These are phyloP conservation scores for Epichloe gansuensis DNA, from an alignment of 2,329 filamentous ascomycete genomes.

Conservation along the genomic window DNA sequence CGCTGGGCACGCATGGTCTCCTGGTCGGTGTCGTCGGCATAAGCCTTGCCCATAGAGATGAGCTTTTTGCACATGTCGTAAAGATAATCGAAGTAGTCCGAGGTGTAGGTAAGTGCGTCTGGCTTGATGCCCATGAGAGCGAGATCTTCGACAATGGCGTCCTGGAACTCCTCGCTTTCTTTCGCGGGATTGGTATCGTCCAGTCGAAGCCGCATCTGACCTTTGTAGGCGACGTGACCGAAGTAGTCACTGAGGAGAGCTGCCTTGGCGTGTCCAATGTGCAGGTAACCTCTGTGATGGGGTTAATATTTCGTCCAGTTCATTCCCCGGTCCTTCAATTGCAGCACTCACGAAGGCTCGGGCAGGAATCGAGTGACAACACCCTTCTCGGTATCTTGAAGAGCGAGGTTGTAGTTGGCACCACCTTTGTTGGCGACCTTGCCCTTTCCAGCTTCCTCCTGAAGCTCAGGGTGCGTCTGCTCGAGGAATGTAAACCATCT, in stretches of 20 bases:
- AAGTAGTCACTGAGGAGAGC: constrained; percentile 94
- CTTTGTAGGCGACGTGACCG: constrained; percentile 83
- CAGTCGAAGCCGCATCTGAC: constrained; percentile 80
- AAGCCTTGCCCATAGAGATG: constrained; percentile 78
- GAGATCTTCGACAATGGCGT: constrained; percentile 85
- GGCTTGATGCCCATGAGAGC: constrained; percentile 84
- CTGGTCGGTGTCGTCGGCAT: constrained; percentile 87
- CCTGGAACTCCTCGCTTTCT: constrained; percentile 93
- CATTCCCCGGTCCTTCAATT: neutral
- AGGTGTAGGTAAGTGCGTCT: constrained; percentile 77
- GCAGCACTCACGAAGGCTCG: constrained; percentile 62
- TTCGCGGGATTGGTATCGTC: constrained; percentile 97
- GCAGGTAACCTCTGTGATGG: constrained; percentile 58
- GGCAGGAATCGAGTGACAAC: constrained; percentile 89
- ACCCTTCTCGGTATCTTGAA: constrained; percentile 73
- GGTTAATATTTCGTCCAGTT: constrained; percentile 4
- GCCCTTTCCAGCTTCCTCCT: constrained; percentile 52
- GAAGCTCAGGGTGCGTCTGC: constrained; percentile 64
- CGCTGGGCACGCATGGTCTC: constrained; percentile 79
- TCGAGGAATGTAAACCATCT: constrained; percentile 86
- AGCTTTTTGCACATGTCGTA: constrained; percentile 76
- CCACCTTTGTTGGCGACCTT: constrained; percentile 67
- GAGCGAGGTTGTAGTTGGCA: constrained; percentile 77
- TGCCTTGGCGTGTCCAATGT: constrained; percentile 92
- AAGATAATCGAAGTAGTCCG: constrained; percentile 87